Conservation (phyloP, 768 basidiomycete species). For the Leccinum barrowsii region DNA sequence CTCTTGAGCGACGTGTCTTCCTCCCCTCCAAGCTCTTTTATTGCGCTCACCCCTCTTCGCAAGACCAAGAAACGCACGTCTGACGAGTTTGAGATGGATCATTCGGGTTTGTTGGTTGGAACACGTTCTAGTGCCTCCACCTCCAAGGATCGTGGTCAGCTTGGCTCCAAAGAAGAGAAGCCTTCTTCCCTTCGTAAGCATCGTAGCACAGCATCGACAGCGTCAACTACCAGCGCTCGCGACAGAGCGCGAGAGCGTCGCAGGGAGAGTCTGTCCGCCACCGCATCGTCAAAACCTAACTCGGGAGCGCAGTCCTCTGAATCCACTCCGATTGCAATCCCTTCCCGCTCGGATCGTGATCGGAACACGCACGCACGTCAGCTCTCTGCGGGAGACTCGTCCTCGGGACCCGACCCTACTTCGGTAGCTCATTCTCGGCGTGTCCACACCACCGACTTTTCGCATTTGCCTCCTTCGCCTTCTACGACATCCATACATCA, state of each 20-base stretch:
- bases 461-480: slow-evolving; percentile 87
- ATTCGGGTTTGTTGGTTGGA: slow-evolving; percentile 55
- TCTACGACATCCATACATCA: slow-evolving; percentile 88
- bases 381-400: slow-evolving; percentile 64
- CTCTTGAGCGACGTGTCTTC: slow-evolving; percentile 28
- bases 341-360: slow-evolving; percentile 27
- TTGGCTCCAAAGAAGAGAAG: slow-evolving; percentile 47
- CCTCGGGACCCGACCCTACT: slow-evolving; percentile 47
- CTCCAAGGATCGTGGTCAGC: slow-evolving; percentile 24
- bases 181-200: slow-evolving; percentile 54
- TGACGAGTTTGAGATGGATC: slow-evolving; percentile 80
- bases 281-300: slow-evolving; percentile 36
- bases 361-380: slow-evolving; percentile 56
- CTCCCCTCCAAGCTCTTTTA: slow-evolving; percentile 67
- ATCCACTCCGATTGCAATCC: slow-evolving; percentile 22
- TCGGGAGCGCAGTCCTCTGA: slow-evolving; percentile 11
- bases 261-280: slow-evolving; percentile 45
- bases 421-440: slow-evolving; percentile 54
- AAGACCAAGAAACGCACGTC: slow-evolving; percentile 74
- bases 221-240: slow-evolving; percentile 36
- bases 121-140: slow-evolving; percentile 41
- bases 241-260: slow-evolving; percentile 51
- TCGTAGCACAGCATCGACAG: slow-evolving; percentile 62
- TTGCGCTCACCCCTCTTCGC: slow-evolving; percentile 37
- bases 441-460: slow-evolving; percentile 72